Percentiles rank a stretch among this genome's conserved stretches.
These are phyloP conservation scores for Fragaria ananassa DNA, from an alignment of 306 rosid species.

Conservation along the genomic window DNA sequence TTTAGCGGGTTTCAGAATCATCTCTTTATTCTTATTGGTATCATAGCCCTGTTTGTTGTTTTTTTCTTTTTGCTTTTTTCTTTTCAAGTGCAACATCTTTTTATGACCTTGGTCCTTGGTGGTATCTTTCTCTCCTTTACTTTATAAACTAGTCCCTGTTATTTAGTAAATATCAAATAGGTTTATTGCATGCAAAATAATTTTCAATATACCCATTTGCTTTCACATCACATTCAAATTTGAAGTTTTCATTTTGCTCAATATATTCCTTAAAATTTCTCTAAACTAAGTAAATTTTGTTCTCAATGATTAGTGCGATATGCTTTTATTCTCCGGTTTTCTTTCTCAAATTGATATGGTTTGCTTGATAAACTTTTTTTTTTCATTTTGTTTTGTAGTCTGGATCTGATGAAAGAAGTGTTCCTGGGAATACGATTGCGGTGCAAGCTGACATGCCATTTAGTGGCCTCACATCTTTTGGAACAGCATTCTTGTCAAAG, in stretches of 20 bases:
- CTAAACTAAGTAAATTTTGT: neutral
- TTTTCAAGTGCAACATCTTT: neutral
- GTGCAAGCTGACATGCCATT: constrained; percentile 99
- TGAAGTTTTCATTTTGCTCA: neutral
- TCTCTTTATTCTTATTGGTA: neutral
- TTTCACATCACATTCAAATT: neutral
- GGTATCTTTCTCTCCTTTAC: neutral
- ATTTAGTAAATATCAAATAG: neutral
- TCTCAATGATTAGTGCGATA: neutral
- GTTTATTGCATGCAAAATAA: neutral
- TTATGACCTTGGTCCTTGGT: neutral
- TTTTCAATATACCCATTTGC: neutral
- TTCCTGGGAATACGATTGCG: constrained; percentile 94
- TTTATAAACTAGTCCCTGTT: neutral
- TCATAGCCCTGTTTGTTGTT: neutral
- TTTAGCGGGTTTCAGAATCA: neutral
- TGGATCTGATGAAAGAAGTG: constrained; percentile 93
- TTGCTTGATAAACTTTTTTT: neutral
- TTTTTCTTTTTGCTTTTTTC: neutral
- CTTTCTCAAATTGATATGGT: neutral
- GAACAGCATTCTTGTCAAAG: constrained; percentile 86
- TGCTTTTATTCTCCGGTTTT: neutral
- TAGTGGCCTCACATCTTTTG: constrained; percentile 78
- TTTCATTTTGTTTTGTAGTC: constrained; percentile 36
- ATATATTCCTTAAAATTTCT: neutral